Conservation (phyloP, 2,329 filamentous ascomycete genomes). For the Diaporthe citrichinensis region DNA sequence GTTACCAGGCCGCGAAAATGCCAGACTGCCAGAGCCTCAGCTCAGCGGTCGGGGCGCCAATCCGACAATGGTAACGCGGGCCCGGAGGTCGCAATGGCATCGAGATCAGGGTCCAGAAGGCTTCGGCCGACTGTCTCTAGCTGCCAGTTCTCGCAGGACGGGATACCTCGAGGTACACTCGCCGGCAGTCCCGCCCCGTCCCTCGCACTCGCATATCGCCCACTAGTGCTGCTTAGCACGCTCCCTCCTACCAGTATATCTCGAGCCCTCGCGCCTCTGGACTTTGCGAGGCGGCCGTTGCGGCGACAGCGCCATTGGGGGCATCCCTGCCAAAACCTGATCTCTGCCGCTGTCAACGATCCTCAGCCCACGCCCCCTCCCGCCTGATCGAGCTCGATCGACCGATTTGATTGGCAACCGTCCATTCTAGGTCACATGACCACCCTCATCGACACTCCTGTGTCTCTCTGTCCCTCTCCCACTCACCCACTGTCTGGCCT, state of each 20-base stretch:
- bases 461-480: neutral
- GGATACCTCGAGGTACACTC: slow-evolving; percentile 33
- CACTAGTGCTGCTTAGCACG: neutral
- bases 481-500: neutral
- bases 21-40: neutral
- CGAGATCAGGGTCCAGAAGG: slow-evolving; percentile 37
- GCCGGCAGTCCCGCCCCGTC: neutral
- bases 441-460: neutral
- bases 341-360: slow-evolving; percentile 37
- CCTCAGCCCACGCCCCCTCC: slow-evolving; percentile 22
- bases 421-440: neutral
- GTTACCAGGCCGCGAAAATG: neutral
- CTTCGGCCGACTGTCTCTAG: slow-evolving; percentile 11
- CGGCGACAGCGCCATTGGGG: slow-evolving; percentile 1
- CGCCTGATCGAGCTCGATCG: slow-evolving; percentile 33
- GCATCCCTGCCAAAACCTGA: slow-evolving; percentile 33
- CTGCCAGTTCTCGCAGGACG: neutral
- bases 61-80: slow-evolving; percentile 3
- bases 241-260: neutral
- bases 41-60: neutral
- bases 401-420: slow-evolving; percentile 35
- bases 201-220: slow-evolving; percentile 16
- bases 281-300: slow-evolving; percentile 22
- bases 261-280: slow-evolving; percentile 6
- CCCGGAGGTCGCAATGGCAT: slow-evolving; percentile 15